Evolutionary conservation across 2,329 filamentous ascomycete genomes (phyloP), one percentile per base, ranked within the genome.

Genomic region (Aureobasidium uvarum): DNA sequence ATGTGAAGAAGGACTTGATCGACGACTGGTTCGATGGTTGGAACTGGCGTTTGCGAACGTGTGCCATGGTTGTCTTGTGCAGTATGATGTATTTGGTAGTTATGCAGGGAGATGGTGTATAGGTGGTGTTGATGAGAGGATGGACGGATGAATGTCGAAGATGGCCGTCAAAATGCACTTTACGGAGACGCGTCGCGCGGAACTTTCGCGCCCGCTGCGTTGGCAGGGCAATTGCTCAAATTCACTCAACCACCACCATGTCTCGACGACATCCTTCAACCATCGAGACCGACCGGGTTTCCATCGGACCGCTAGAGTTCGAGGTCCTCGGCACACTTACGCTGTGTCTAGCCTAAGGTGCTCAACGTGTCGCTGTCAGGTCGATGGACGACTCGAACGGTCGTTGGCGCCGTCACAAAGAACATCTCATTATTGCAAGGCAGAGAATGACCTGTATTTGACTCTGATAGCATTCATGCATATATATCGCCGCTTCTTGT

Each of bases 1-100:
- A 71, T 43, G 73, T 68, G 67, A 81, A 80, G 74, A 75, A 81
- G 67, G 73, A 76, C 54, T 76, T 79, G 67, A 81, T 80, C 60
- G 72, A 72, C 3, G 76, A 76, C 70, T 79, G 77, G 70, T 74
- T 77, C 58, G 76, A 75, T 14, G 79, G 79, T 70, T 80, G 79
- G 72, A 75, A 80, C 64, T 72, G 77, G 62, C 77, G 75, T 72
- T 81, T 81, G 69, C 71, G 74, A 66, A 69, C 68, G 66, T 75
- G 74, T 33, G 66, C 52, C 64, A 67, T 67, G 41, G 18, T 66
- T 8, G 5, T 60, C n/a, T 62, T 65, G 52, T 63, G 60, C 60
- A 63, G 39, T 50, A 16, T 31, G n/a, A n/a, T 48, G 41, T 62
- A 39, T 58, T 5, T 36, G 14, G n/a, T 36, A 54, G 28, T 54